Percentiles rank a stretch among this genome's conserved stretches.
phyloP scores from a whole-genome alignment of 768 basidiomycete genomes.

The Hemileccinum impolitum region DNA sequence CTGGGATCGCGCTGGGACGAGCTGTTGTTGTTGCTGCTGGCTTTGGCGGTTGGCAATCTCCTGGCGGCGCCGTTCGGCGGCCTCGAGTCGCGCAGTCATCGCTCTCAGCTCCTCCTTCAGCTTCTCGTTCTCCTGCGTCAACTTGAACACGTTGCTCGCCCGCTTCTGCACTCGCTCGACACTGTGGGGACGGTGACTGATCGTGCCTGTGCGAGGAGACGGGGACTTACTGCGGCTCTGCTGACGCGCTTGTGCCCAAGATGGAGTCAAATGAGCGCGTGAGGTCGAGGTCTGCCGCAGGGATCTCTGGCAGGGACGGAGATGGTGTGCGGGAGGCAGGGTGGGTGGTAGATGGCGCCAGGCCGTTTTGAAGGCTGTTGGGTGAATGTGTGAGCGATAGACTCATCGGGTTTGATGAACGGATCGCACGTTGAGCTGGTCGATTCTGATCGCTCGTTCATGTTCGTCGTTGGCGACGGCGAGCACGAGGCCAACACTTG shows the following conservation, averaged over 20 bases:
- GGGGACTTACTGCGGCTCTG: conserved; percentile 47
- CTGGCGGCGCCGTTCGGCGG: conserved; percentile 60
- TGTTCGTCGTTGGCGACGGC: conserved; percentile 27
- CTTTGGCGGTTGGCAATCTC: conserved; percentile 41
- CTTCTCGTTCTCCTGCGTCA: conserved; percentile 77
- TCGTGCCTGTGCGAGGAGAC: conserved; percentile 24
- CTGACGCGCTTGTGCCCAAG: conserved; percentile 27
- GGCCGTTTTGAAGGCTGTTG: conserved; percentile 20
- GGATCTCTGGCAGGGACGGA: conserved; percentile 50
- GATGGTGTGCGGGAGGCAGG: conserved; percentile 28
- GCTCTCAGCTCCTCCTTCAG: conserved; percentile 71
- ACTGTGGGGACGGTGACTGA: conserved; percentile 31
- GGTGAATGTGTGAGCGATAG: conserved; percentile 21
- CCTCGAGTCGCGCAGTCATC: conserved; percentile 72
- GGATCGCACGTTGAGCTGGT: conserved; percentile 23
- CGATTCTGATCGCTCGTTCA: conserved; percentile 23
- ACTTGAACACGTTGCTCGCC: conserved; percentile 71
- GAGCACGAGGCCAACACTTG: conserved; percentile 17
- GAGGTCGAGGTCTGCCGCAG: conserved; percentile 42
- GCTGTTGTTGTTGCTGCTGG: conserved; percentile 2
- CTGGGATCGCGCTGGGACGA: too few species aligned
- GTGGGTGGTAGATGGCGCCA: conserved; percentile 15
- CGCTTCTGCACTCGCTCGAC: conserved; percentile 55
- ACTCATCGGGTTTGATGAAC: background rate
- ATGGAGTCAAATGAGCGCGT: conserved; percentile 44